Percentiles rank a stretch among this genome's conserved stretches.
phyloP scores from a whole-genome alignment of 257 asterid species.

The Buddleja alternifolia region DNA sequence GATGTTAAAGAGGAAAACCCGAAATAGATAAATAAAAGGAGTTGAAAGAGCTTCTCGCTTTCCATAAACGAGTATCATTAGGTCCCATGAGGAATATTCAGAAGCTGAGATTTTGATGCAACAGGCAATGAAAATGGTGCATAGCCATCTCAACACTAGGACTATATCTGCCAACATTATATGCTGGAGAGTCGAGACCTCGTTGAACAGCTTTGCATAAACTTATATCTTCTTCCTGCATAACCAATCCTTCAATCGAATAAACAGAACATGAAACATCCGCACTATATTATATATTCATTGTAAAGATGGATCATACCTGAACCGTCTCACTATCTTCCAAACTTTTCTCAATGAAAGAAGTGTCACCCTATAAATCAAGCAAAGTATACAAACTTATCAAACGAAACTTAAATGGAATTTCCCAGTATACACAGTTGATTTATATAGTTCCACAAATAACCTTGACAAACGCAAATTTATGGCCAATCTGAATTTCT shows the following conservation, averaged over 20 bases:
- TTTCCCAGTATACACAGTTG: background rate
- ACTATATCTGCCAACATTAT: constrained; percentile 62
- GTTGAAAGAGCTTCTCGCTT: no score
- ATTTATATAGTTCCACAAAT: background rate
- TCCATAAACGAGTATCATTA: no score
- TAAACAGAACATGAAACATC: background rate
- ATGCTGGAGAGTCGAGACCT: constrained; percentile 85
- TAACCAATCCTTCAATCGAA: background rate
- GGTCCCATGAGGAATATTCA: background rate
- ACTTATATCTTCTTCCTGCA: constrained; percentile 68
- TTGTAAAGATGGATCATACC: constrained; percentile 37
- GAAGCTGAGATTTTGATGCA: constrained; percentile 47
- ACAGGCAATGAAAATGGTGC: constrained; percentile 82
- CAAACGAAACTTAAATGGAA: background rate
- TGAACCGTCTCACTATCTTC: constrained; percentile 76
- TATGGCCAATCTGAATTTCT: no score
- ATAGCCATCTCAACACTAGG: constrained; percentile 83
- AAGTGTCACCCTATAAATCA: constrained; percentile 47
- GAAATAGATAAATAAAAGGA: no score
- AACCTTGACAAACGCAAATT: background rate
- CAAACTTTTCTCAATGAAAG: constrained; percentile 59
- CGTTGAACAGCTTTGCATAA: constrained; percentile 67
- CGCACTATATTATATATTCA: background rate
- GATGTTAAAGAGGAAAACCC: no score
- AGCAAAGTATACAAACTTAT: background rate